phyloP scores from a whole-genome alignment of 768 basidiomycete genomes.

The Serendipita sp. region DNA sequence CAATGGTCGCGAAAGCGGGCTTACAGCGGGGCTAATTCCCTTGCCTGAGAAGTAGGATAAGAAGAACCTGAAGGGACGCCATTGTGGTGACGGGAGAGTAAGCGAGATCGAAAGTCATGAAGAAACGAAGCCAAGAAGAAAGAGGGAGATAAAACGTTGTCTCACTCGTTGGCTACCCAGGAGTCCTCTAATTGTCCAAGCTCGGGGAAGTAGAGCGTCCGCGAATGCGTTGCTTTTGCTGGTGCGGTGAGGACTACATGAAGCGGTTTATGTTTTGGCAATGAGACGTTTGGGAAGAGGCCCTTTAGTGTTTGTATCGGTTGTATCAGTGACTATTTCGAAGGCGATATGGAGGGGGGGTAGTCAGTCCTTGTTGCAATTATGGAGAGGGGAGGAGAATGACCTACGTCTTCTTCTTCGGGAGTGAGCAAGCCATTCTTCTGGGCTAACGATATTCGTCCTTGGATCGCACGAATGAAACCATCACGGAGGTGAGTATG shows the following conservation, averaged over 20 bases:
- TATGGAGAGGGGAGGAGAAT: background rate
- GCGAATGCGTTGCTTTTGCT: slow-evolving; percentile 27
- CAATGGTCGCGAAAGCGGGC: background rate
- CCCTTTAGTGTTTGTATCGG: slow-evolving; percentile 61
- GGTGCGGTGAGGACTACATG: slow-evolving; percentile 56
- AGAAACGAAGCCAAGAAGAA: too few relatives aligned
- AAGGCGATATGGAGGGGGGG: too few relatives aligned
- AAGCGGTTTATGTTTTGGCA: slow-evolving; percentile 50
- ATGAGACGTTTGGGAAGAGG: slow-evolving; percentile 54
- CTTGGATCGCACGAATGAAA: slow-evolving; percentile 58
- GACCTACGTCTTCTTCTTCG: slow-evolving; percentile 33
- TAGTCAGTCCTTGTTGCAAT: too few relatives aligned
- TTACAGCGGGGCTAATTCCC: slow-evolving; percentile 12
- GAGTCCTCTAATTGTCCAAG: slow-evolving; percentile 54
- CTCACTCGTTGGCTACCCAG: slow-evolving; percentile 41
- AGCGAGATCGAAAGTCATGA: background rate
- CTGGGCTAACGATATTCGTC: slow-evolving; percentile 37
- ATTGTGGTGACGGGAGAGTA: too few relatives aligned
- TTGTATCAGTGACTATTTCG: slow-evolving; percentile 29
- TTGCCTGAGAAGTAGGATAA: slow-evolving; percentile 11
- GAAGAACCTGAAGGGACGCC: slow-evolving; percentile 5
- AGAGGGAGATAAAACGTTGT: slow-evolving; percentile 4
- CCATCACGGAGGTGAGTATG: slow-evolving; percentile 72
- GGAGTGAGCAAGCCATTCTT: slow-evolving; percentile 38
- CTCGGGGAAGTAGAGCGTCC: slow-evolving; percentile 51